Percentiles rank a stretch among this genome's conserved stretches.
These are phyloP conservation scores for Arxiozyma bovina DNA, from an alignment of 1,139 yeast species.

Conservation along the genomic window DNA sequence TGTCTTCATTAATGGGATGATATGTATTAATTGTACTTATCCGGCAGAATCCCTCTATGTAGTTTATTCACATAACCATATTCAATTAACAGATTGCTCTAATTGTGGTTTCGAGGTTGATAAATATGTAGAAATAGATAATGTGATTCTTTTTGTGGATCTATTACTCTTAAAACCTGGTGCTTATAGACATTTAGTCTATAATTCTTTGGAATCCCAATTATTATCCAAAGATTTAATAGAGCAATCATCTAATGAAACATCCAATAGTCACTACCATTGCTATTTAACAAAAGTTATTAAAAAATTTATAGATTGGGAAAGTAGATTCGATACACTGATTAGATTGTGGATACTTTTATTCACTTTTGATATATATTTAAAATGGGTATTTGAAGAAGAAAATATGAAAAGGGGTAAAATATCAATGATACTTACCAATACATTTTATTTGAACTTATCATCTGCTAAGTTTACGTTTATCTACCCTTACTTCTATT, in stretches of 20 bases:
- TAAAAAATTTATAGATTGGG: constrained; percentile 13
- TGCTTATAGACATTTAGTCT: constrained; percentile 84
- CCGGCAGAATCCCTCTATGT: constrained; percentile 60
- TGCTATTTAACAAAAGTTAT: background rate
- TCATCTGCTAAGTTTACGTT: constrained; percentile 29
- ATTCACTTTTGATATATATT: constrained; percentile 79
- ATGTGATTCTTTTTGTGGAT: constrained; percentile 75
- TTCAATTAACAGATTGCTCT: constrained; percentile 70
- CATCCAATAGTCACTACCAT: too few species aligned
- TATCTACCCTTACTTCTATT: constrained; percentile 55
- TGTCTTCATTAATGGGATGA: constrained; percentile 41
- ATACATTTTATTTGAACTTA: background rate
- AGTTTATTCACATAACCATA: constrained; percentile 67
- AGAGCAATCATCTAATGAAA: too few species aligned
- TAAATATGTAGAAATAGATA: constrained; percentile 84
- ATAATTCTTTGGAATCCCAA: constrained; percentile 46
- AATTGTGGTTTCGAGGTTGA: constrained; percentile 71
- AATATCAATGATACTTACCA: background rate
- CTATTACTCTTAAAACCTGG: constrained; percentile 73
- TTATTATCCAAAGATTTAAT: constrained; percentile 8
- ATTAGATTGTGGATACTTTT: constrained; percentile 52
- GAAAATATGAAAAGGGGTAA: constrained; percentile 32
- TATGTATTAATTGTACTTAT: constrained; percentile 78
- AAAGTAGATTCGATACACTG: constrained; percentile 24
- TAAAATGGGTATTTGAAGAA: constrained; percentile 89